Evolutionary conservation across 176 grass and related monocot species (phyloP), one percentile per base, ranked within the genome.

Genomic region (Carex myosuroides): DNA sequence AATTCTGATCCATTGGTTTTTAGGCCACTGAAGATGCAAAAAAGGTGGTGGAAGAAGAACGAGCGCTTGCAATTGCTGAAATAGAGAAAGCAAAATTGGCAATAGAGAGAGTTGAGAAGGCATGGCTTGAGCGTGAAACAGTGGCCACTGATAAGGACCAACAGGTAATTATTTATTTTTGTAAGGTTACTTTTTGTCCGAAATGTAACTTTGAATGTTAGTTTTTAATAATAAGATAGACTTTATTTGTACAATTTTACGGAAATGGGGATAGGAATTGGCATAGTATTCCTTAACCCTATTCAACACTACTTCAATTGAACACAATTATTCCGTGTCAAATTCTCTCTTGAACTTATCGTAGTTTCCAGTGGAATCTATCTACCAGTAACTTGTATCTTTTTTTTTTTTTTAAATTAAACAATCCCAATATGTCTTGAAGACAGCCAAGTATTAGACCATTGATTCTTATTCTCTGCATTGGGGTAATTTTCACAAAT

Each of bases 1-100:
- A 60, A 33, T 54, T 77, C 13, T 82, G 9, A 12, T 82, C 16
- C 33, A 41, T 81, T 81, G 32, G 16, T 41, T 91, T 77, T 33
- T 56, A 98, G 95, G 92, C 95, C 79, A 93, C 87, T 78, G 95
- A 94, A 93, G 95, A 98, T 93, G 95, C 95, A 9, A 91, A 89
- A 57, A 92, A 93, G 80, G 95, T 93, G 32, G 92, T 90, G 80
- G 87, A 91, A 91, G 95, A 98, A 87, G 95, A 93, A 90, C 91
- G 92, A 65, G 84, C 87, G 61, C 90, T 94, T 83, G 95, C 95
- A 4, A 88, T 90, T 86, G 87, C 85, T 70, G 95, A 98, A 94
- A 98, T 98, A 62, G 92, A 98, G 71, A 98, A 91, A 86, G 91
- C 95, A 62, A 90, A 84, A 90, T 73, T 79, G 61, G 89, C 92